Evolutionary conservation across 192 early-diverging fungal genomes (phyloP), one percentile per base, ranked within the genome.

Genomic region (Podila clonocystis): DNA sequence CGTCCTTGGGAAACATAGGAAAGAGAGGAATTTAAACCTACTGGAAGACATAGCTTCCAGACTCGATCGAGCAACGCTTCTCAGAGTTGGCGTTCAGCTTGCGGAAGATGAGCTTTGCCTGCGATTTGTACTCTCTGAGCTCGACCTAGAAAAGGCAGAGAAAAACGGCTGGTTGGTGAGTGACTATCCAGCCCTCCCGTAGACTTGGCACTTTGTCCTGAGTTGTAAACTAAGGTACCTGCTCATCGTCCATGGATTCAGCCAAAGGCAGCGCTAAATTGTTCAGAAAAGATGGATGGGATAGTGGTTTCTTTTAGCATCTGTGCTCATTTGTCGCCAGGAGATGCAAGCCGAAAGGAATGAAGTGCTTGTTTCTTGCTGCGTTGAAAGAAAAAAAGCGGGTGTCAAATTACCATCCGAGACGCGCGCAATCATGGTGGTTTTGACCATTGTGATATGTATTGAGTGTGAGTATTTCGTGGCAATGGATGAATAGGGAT

Each of bases 171-270:
- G 11, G 38, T 45, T 12, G 15, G 41, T 45, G 41, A 45, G 41
- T 45, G 41, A 45, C 41, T 15, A 15, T 17, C 11, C 41, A 15
- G 41, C 41, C 11, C 13, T 45, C 11, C 41, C 9, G 13, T 74
- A 48, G 62, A 72, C 58, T 22, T 9, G n/a, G 58, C 28, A 33
- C 33, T 36, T 31, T 26, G 11, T 22, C 4, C 41, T 50, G 11
- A 31, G 34, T 45, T 12, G 8, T 15, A 15, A 36, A 15, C 33
- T 30, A n/a, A 15, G 29, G 48, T 83, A 92, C 93, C 91, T 95
- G 93, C 58, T 94, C 95, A 82, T 99, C 96, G 84, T 98, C 97
- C 90, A 98, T 96, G 22, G 94, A 95, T 15, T 96, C 96, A 31
- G 97, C 97, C 61, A 99, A 87, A 5, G 96, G 96, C 55, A 98